phyloP scores from a whole-genome alignment of 2,329 filamentous ascomycete genomes.

The Eutypa lata region DNA sequence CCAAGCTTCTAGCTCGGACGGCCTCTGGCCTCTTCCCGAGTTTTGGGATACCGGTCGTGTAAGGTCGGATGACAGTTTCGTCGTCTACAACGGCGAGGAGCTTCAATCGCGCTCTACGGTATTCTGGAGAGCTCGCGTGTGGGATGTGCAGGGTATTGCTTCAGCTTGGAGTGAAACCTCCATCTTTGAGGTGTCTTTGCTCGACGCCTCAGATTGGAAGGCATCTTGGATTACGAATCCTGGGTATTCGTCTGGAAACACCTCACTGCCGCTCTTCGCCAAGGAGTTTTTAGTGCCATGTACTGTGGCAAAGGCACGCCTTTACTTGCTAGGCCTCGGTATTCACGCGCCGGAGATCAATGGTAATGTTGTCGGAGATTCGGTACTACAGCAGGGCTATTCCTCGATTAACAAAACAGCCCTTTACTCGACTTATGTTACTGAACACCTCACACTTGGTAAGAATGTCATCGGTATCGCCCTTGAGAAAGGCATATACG shows the following conservation, averaged over 20 bases:
- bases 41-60: slow-evolving; percentile 7
- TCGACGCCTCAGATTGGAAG: slow-evolving; percentile 5
- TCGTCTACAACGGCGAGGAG: slow-evolving; percentile 1
- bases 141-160: slow-evolving; percentile 1
- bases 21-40: neutral
- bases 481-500: slow-evolving; percentile 9
- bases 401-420: slow-evolving; percentile 8
- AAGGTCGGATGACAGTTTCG: neutral
- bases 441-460: slow-evolving; percentile 3
- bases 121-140: slow-evolving; percentile 9
- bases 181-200: slow-evolving; percentile 4
- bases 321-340: slow-evolving; percentile 10
- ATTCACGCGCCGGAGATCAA: slow-evolving; percentile 7
- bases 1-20: neutral
- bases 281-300: slow-evolving; percentile 4
- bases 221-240: slow-evolving; percentile 10
- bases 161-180: slow-evolving; percentile 5
- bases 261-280: slow-evolving; percentile 5
- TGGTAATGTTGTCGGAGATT: slow-evolving; percentile 1
- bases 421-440: slow-evolving; percentile 9
- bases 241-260: neutral
- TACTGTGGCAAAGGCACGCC: slow-evolving; percentile 1
- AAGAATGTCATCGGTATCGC: slow-evolving; percentile 8
- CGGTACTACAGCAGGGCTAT: neutral
- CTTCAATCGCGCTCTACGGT: slow-evolving; percentile 2